phyloP scores from a whole-genome alignment of 352 stramenopile species.

The Phytophthora chlamydospora region DNA sequence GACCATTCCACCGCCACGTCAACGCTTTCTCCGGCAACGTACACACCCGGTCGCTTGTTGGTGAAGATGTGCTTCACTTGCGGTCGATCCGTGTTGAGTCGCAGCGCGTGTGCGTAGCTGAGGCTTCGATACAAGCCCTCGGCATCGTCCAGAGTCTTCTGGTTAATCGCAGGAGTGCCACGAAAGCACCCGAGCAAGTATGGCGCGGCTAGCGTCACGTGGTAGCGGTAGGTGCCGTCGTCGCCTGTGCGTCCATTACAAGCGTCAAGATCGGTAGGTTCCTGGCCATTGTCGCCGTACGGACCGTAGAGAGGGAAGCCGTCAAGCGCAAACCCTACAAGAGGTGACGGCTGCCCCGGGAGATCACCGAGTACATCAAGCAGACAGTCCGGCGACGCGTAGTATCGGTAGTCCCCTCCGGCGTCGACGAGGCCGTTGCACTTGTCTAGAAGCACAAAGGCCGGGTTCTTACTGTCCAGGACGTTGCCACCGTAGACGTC shows the following conservation, averaged over 20 bases:
- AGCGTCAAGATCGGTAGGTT: constrained; percentile 58
- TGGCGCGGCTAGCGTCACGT: constrained; percentile 52
- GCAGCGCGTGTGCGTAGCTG: constrained; percentile 56
- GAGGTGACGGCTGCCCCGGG: constrained; percentile 43
- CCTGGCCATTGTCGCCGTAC: constrained; percentile 51
- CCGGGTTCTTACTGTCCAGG: constrained; percentile 41
- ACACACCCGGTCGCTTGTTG: constrained; percentile 61
- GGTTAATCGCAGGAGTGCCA: constrained; percentile 29
- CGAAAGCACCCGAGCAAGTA: constrained; percentile 77
- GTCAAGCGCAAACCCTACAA: constrained; percentile 78
- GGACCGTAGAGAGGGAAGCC: constrained; percentile 78
- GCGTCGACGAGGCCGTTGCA: constrained; percentile 73
- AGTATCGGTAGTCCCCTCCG: constrained; percentile 77
- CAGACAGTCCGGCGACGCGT: constrained; percentile 71
- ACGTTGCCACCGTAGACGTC: constrained; percentile 48
- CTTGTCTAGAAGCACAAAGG: constrained; percentile 62
- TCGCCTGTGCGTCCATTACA: constrained; percentile 72
- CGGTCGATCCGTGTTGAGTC: constrained; percentile 54
- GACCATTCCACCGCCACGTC: constrained; percentile 74
- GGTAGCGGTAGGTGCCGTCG: constrained; percentile 74
- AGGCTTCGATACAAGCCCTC: constrained; percentile 57
- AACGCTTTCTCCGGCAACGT: constrained; percentile 64
- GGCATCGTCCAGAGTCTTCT: constrained; percentile 17
- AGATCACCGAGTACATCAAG: constrained; percentile 49
- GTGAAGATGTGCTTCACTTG: constrained; percentile 57